Evolutionary conservation across 202 grass and related monocot genomes (phyloP).

Genomic region (Setaria viridis): DNA sequence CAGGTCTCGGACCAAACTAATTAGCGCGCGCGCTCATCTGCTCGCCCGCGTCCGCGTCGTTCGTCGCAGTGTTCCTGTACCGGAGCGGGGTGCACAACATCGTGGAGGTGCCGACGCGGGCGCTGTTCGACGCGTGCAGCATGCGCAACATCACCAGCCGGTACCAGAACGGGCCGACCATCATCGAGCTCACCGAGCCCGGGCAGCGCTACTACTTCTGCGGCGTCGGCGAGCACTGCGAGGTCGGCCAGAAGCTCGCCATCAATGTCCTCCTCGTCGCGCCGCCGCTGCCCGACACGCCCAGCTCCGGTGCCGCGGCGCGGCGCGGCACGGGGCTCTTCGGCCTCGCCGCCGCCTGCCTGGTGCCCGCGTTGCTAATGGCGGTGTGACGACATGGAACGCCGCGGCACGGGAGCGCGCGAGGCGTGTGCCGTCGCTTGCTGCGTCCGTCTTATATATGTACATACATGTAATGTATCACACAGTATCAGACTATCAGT

Average conservation of each 20-base stretch:
- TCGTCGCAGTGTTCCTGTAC: slow-evolving; percentile 81
- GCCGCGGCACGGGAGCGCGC: too few species aligned
- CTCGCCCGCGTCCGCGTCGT: too few species aligned
- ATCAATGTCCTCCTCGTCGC: slow-evolving; percentile 57
- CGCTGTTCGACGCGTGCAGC: slow-evolving; percentile 65
- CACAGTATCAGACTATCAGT: too few species aligned
- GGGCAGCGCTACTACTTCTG: slow-evolving; percentile 76
- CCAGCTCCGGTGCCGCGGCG: not conserved
- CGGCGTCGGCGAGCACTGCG: slow-evolving; percentile 85
- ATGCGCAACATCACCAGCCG: slow-evolving; percentile 65
- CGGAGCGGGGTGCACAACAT: slow-evolving; percentile 77
- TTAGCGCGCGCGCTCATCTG: too few species aligned
- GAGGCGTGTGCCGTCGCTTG: too few species aligned
- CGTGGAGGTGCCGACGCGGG: slow-evolving; percentile 72
- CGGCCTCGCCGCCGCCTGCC: slow-evolving; percentile 8
- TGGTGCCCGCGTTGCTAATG: not conserved
- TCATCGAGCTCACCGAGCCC: slow-evolving; percentile 69
- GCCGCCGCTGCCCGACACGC: slow-evolving; percentile 39
- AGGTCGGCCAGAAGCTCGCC: slow-evolving; percentile 75
- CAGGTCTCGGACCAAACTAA: not conserved
- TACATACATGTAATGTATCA: too few species aligned
- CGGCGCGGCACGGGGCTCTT: not conserved
- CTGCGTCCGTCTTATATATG: too few species aligned
- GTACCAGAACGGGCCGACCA: slow-evolving; percentile 61
- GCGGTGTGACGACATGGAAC: too few species aligned